Base-by-base conservation (phyloP, 495 filamentous ascomycete genomes). In the Neurospora pannonica region DNA sequence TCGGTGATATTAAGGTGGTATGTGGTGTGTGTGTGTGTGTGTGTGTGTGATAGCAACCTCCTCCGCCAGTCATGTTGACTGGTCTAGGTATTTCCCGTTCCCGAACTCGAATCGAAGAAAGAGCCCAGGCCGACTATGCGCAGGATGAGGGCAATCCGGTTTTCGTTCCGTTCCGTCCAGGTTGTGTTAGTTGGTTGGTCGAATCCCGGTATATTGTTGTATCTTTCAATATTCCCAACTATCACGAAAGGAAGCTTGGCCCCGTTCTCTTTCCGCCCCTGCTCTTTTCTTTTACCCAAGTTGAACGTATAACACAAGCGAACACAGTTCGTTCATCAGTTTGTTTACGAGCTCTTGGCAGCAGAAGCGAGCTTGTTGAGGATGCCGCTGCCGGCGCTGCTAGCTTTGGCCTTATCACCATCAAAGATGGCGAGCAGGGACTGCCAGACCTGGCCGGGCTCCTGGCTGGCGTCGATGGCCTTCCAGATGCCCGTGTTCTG, bases 401-500 rank as follows among this genome's bases (percentile, higher is more conserved):
- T 71, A 69, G 82, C 79, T 78, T 89, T 89, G 79, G 90, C 89
- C 75, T 90, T 88, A 75, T 81, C 82, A 74, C 73, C 75, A 36
- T 84, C 81, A 83, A 99, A 97, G 75, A 98, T 91, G 78, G 90
- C 91, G 40, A 98, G 86, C 77, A 99, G 83, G 82, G 90, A 92
- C 86, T 93, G 93, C 96, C 96, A 99, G 73, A 99, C 96, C 83
- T 94, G 89, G 39, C 94, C 93, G 70, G 97, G 96, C 84, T 97
- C 92, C 86, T 99, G 94, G 86, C 93, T 96, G 78, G 96, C 96
- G 83, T 99, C 96, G 78, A 99, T 91, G 72, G 92, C 92, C 85
- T 91, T 91, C 96, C 96, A 98, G 87, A 98, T 97, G 73, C 95
- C 94, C 48, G 92, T 97, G 84, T 93, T 94, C 84, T 96, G 91